Conservation (phyloP, 2,329 filamentous ascomycete species). For the Coniochaeta sp. region DNA sequence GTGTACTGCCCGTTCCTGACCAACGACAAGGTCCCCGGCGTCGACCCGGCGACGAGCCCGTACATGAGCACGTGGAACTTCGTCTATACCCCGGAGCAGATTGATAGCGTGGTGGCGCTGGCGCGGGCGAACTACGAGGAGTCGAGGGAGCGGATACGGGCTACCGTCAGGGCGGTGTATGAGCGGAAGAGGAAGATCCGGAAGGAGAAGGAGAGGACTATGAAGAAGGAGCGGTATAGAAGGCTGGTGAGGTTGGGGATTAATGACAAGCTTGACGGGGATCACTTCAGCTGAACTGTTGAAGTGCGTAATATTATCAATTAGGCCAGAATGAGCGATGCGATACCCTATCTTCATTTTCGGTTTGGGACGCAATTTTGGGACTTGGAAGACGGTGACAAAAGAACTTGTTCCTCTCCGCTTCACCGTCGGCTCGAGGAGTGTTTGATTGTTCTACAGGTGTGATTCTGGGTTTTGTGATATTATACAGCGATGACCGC, state of each 20-base stretch:
- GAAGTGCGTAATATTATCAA: background rate
- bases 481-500: background rate
- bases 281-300: constrained; percentile 52
- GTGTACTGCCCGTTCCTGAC: constrained; percentile 85
- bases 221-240: constrained; percentile 32
- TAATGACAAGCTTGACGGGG: constrained; percentile 50
- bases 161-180: constrained; percentile 81
- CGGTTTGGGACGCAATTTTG: background rate
- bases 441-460: background rate
- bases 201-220: constrained; percentile 39
- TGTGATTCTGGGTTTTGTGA: background rate
- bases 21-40: constrained; percentile 69
- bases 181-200: constrained; percentile 75
- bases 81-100: constrained; percentile 83
- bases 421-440: background rate
- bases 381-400: background rate
- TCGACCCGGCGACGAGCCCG: constrained; percentile 77
- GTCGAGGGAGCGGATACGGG: constrained; percentile 68
- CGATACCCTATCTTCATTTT: background rate
- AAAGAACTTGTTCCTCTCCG: background rate
- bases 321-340: background rate
- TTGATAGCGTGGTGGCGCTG: constrained; percentile 75
- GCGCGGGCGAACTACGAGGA: constrained; percentile 83
- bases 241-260: constrained; percentile 40
- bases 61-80: constrained; percentile 98